These are phyloP conservation scores for Candida morakotiae DNA, from an alignment of 805 yeast genomes.

Conservation along the genomic window DNA sequence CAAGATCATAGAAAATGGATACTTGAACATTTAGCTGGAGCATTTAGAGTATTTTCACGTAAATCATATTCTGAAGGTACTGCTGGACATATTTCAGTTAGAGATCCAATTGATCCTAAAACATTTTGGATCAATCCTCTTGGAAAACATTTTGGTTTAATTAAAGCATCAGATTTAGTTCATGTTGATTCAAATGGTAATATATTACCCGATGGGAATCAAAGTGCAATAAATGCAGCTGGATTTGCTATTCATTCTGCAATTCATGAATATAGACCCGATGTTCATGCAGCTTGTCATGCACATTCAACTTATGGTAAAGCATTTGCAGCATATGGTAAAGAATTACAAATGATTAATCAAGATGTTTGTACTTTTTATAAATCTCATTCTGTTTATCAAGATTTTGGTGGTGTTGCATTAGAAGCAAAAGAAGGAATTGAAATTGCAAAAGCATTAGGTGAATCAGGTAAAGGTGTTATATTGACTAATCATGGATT, in stretches of 20 bases:
- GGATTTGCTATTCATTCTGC: conserved; percentile 41
- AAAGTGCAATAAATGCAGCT: conserved; percentile 37
- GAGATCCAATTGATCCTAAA: conserved; percentile 77
- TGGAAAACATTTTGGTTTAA: conserved; percentile 62
- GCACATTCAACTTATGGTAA: conserved; percentile 38
- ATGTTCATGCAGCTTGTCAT: conserved; percentile 39
- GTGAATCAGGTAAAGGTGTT: conserved; percentile 28
- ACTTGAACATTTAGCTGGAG: conserved; percentile 77
- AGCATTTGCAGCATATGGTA: conserved; percentile 34
- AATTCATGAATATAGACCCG: conserved; percentile 35
- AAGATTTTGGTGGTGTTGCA: conserved; percentile 77
- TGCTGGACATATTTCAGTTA: conserved; percentile 82
- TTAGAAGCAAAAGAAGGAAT: conserved; percentile 28
- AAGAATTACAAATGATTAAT: conserved; percentile 65
- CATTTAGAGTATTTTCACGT: conserved; percentile 79
- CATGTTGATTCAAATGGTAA: conserved; percentile 35
- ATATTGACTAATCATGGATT: conserved; percentile 33
- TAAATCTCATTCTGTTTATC: conserved; percentile 61
- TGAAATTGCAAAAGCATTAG: conserved; percentile 25
- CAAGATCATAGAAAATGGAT: conserved; percentile 50
- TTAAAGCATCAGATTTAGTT: conserved; percentile 36
- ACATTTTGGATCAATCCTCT: conserved; percentile 91
- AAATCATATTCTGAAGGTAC: conserved; percentile 71
- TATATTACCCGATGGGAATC: conserved; percentile 36
- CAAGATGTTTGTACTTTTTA: conserved; percentile 73